Conservation (phyloP, 495 filamentous ascomycete species). For the Trichoderma erinaceum region DNA sequence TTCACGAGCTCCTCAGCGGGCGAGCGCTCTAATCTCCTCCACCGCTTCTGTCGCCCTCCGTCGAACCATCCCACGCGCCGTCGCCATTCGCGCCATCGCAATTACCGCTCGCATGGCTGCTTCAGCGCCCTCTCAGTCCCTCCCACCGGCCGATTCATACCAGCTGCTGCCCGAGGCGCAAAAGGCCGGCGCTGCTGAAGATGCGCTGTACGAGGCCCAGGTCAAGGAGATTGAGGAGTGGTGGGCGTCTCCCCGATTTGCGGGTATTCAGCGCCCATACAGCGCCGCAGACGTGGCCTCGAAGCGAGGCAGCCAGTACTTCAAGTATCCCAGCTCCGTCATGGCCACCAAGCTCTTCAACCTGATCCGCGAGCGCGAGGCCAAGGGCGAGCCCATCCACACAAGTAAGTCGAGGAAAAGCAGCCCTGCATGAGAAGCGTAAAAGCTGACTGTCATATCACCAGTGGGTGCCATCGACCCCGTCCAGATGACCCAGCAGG, state of each 20-base stretch:
- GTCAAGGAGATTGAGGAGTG: slow-evolving; percentile 76
- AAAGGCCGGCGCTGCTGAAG: slow-evolving; percentile 73
- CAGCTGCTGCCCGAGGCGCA: slow-evolving; percentile 67
- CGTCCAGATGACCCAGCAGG: slow-evolving; percentile 98
- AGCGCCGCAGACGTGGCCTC: slow-evolving; percentile 83
- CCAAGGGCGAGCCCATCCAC: slow-evolving; percentile 78
- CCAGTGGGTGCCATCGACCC: slow-evolving; percentile 96
- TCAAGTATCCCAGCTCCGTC: slow-evolving; percentile 80
- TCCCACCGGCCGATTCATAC: slow-evolving; percentile 63
- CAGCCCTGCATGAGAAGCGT: background rate
- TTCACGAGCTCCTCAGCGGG: slow-evolving; percentile 5
- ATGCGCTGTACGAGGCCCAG: slow-evolving; percentile 71
- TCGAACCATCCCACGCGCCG: slow-evolving; percentile 9
- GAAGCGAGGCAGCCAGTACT: slow-evolving; percentile 81
- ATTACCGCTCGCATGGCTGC: slow-evolving; percentile 24
- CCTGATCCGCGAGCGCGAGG: slow-evolving; percentile 67
- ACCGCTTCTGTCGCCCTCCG: background rate
- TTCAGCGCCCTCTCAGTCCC: slow-evolving; percentile 39
- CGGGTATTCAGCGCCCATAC: slow-evolving; percentile 88
- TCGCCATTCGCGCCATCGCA: slow-evolving; percentile 26
- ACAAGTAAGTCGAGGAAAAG: slow-evolving; percentile 54
- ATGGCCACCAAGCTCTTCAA: slow-evolving; percentile 95
- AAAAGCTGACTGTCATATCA: background rate
- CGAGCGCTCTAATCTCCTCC: background rate
- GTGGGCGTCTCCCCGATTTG: slow-evolving; percentile 78